phyloP scores from a whole-genome alignment of 192 early-diverging fungal species.

The Thoreauomyces humboldtii region DNA sequence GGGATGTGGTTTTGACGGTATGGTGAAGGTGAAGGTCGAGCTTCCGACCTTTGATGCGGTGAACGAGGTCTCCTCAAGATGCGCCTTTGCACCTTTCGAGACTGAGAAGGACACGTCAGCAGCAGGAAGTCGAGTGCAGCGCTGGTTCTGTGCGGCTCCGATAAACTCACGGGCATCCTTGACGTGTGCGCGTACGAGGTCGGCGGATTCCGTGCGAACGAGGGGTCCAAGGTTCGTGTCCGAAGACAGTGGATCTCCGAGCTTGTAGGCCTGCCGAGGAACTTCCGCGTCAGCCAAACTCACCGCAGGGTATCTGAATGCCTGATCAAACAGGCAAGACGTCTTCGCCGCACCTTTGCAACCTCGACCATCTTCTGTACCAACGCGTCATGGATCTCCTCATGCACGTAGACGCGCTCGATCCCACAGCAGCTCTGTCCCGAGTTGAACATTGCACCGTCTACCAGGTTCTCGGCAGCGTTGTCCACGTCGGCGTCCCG shows the following conservation, averaged over 20 bases:
- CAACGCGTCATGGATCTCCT: constrained; percentile 67
- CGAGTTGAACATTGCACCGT: constrained; percentile 79
- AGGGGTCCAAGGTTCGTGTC: constrained; percentile 74
- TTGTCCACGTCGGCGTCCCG: constrained; percentile 67
- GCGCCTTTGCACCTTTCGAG: constrained; percentile 60
- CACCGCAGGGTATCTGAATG: no score
- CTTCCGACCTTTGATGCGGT: constrained; percentile 33
- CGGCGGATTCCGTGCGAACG: constrained; percentile 64
- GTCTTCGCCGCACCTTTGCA: constrained; percentile 51
- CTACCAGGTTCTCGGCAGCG: constrained; percentile 73
- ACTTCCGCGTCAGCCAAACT: neutral
- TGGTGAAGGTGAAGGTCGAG: constrained; percentile 53
- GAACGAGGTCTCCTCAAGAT: constrained; percentile 59
- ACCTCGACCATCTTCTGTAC: constrained; percentile 56
- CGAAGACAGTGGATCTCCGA: constrained; percentile 64
- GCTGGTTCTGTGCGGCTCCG: neutral
- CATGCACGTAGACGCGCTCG: constrained; percentile 78
- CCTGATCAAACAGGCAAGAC: no score
- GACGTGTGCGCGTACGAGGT: constrained; percentile 66
- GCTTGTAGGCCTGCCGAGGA: constrained; percentile 51
- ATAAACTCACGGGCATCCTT: constrained; percentile 57
- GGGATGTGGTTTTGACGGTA: neutral
- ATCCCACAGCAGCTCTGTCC: constrained; percentile 82
- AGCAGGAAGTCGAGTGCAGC: neutral
- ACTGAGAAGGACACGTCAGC: constrained; percentile 32